Base-by-base conservation (phyloP, 129 eudicot species). In the Artemisia argyi region DNA sequence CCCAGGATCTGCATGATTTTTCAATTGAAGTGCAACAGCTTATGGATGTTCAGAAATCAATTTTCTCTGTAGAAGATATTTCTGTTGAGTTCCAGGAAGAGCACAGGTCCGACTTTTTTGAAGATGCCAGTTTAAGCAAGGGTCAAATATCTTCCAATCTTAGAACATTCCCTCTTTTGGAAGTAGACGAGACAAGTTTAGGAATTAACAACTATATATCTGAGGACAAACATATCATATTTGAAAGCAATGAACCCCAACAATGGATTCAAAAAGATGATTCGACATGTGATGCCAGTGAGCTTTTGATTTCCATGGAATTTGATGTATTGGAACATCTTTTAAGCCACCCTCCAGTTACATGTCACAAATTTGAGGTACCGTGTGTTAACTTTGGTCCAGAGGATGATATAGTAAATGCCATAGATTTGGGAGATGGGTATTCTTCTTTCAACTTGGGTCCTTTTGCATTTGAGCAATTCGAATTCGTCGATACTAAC, bases 101-200 rank as follows among this genome's bases (percentile, higher is more conserved):
- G 73, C 76, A 76, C 54, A 81, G 67, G 68, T 60, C 79, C 26
- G 79, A 73, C 63, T 26, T 74, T 35, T 35, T 77, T 18, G 96
- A 84, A 30, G 87, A 83, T 75, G 82, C 51, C 73, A 78, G 75
- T 79, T 68, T 61, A 48, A 61, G 77, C 65, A 68, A 55, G 61
- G 83, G 67, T 69, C 72, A 83, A 65, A 75, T 14, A 67, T 71
- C 69, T 75, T 75, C 82, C 71, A 56, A 44, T 77, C 68, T 54
- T 58, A 46, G 73, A 64, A 18, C 62, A 46, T 94, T 86, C 82
- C 97, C 97, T 75, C 77, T 84, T 59, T 79, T 90, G 63, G 99
- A 94, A 83, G 85, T 94, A 67, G 93, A 86, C 61, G 92, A 84
- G 69, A 82, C 80, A 79, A 69, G 82, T 79, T 73, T 84, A 63